These are phyloP conservation scores for Elsinoe australis DNA, from an alignment of 2,329 filamentous ascomycete species.

Conservation along the genomic window DNA sequence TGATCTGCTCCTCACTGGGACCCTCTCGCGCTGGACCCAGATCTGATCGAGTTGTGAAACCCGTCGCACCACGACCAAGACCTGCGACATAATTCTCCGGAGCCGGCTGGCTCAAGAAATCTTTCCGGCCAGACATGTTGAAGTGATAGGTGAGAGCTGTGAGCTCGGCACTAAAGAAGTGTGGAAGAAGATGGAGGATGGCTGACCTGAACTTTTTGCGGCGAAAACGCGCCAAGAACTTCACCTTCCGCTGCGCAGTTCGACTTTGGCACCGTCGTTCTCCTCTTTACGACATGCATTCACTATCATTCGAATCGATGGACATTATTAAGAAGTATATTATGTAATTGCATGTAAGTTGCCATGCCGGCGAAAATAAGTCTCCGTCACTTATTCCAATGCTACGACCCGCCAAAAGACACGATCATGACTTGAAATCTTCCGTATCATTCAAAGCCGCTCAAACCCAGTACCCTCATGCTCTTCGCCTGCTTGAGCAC, in stretches of 20 bases:
- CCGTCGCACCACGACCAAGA: conserved; percentile 93
- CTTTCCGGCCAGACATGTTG: conserved; percentile 58
- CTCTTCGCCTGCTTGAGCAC: conserved; percentile 8
- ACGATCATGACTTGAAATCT: no score
- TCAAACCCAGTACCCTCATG: conserved; percentile 8
- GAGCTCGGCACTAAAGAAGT: background rate
- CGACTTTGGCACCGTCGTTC: no score
- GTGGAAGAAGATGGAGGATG: background rate
- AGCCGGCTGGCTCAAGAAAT: conserved; percentile 77
- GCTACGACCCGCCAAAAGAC: no score
- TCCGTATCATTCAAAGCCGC: no score
- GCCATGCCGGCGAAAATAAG: no score
- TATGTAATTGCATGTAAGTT: no score
- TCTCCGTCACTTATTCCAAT: no score
- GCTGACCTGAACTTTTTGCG: conserved; percentile 4
- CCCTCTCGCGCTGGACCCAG: conserved; percentile 90
- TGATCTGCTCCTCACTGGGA: conserved; percentile 95
- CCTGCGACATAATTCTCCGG: conserved; percentile 69
- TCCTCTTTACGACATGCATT: no score
- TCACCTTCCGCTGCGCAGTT: no score
- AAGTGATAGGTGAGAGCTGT: background rate
- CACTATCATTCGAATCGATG: no score
- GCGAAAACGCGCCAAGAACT: conserved; percentile 4
- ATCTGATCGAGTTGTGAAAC: conserved; percentile 96
- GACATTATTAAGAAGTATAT: no score